Base-by-base conservation (phyloP, 2,329 filamentous ascomycete genomes). In the Monilinia polystroma region DNA sequence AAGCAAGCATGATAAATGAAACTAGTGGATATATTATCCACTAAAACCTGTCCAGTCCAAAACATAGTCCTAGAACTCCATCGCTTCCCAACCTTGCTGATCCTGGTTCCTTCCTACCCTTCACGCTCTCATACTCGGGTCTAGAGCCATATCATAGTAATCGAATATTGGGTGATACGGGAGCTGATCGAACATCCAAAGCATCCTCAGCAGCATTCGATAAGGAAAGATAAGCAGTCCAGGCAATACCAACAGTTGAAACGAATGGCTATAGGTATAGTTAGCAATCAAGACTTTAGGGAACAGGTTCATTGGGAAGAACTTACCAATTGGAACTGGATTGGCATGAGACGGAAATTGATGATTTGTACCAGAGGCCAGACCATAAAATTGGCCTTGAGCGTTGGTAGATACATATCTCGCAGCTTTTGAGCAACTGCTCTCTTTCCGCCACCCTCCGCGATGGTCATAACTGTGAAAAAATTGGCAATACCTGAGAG, bases 331-430 rank as follows among this genome's bases (percentile, higher is more conserved):
- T 99, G 95, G 78, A 95, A 96, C 77, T 96, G 93, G 64, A 98
- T 89, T 18, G 95, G 95, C 83, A 99, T 92, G 72, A 98, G 77
- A 41, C 94, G 87, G 81, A 99, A 99, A 82, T 99, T 99, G 80
- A 99, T 85, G 70, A 98, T 88, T 81, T 99, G 95, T 55, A 99
- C 95, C 7, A 91, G 87, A 32, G 95, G 95, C 95, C 95, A 99
- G 32, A 99, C 85, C 73, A 96, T 82, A 75, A 90, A 99, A 80
- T 99, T 99, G 73, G 94, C 93, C 82, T 97, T 97, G 72, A 99
- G 82, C 11, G 95, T 94, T 18, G 94, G 93, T 67, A 97, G 79
- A 77, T 97, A 99, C 80, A 98, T 93, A 76, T 97, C 94, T 75
- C 90, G 86, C 73, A 99, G 88, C 82, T 99, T 99, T 76, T 89